Evolutionary conservation across 371 early-diverging fungal genomes (phyloP).

Genomic region (Dichotomocladium elegans): DNA sequence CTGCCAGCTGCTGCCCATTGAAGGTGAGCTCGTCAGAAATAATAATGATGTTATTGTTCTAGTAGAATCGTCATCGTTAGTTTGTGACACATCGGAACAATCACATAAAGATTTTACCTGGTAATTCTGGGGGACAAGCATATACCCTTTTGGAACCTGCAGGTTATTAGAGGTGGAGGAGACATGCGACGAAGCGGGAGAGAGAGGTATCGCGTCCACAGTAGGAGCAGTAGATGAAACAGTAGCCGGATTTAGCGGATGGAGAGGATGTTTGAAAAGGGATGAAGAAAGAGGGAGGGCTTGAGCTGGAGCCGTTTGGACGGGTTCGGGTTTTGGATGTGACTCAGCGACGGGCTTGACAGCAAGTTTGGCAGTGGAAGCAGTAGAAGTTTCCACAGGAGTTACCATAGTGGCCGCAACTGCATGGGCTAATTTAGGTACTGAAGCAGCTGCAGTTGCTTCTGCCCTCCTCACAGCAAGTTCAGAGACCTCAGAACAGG

Average conservation of each 20-base stretch:
- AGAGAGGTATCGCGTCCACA: not conserved
- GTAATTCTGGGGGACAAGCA: conserved; percentile 36
- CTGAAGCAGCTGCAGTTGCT: no score
- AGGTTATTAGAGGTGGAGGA: conserved; percentile 4
- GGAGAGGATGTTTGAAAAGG: not conserved
- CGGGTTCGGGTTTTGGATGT: no score
- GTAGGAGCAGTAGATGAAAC: not conserved
- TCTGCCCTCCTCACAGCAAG: no score
- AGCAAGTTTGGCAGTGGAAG: no score
- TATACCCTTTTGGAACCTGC: conserved; percentile 42
- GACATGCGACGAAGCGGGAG: conserved; percentile 1
- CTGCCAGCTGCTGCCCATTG: conserved; percentile 47
- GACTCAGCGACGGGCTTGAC: no score
- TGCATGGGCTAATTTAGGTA: no score
- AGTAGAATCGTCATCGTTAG: not conserved
- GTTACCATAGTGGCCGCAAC: no score
- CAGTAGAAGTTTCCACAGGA: no score
- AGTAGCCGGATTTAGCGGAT: not conserved
- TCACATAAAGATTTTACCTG: conserved; percentile 28
- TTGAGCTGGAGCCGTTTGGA: no score
- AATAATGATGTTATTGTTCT: conserved; percentile 39
- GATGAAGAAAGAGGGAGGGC: not conserved
- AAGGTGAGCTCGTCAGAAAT: conserved; percentile 47
- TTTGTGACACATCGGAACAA: not conserved
- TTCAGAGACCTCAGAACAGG: no score